phyloP scores from a whole-genome alignment of 2,329 filamentous ascomycete genomes.

The Microdochium paspali region DNA sequence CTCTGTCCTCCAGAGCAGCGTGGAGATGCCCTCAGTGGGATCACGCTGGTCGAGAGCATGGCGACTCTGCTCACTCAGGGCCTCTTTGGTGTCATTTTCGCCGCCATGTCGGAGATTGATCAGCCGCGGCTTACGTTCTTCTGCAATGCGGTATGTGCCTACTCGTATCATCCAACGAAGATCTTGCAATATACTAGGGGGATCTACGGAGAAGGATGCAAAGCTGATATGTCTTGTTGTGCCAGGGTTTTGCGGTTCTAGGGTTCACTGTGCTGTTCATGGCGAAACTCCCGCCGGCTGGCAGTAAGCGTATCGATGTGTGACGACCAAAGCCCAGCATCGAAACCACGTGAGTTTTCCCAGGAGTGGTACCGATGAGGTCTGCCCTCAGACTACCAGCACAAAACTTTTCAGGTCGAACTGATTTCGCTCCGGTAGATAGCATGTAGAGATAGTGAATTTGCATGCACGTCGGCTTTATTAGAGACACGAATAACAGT shows the following conservation, averaged over 20 bases:
- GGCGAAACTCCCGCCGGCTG: slow-evolving; percentile 32
- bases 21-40: slow-evolving; percentile 57
- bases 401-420: no score
- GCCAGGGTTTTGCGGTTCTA: slow-evolving; percentile 42
- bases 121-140: slow-evolving; percentile 55
- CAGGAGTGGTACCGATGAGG: no score
- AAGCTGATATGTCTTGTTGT: not conserved
- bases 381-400: no score
- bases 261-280: slow-evolving; percentile 34
- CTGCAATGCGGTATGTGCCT: slow-evolving; percentile 48
- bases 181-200: no score
- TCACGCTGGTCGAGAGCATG: slow-evolving; percentile 62
- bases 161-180: not conserved
- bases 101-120: slow-evolving; percentile 49
- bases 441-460: no score
- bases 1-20: slow-evolving; percentile 55
- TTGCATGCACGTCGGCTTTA: no score
- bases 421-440: no score
- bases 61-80: slow-evolving; percentile 54
- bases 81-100: slow-evolving; percentile 59
- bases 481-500: no score
- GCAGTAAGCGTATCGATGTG: slow-evolving; percentile 30
- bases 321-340: slow-evolving; percentile 3
- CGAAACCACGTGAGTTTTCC: no score
- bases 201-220: no score